phyloP scores from a whole-genome alignment of 1,139 yeast species.

The Torulaspora pretoriensis region DNA sequence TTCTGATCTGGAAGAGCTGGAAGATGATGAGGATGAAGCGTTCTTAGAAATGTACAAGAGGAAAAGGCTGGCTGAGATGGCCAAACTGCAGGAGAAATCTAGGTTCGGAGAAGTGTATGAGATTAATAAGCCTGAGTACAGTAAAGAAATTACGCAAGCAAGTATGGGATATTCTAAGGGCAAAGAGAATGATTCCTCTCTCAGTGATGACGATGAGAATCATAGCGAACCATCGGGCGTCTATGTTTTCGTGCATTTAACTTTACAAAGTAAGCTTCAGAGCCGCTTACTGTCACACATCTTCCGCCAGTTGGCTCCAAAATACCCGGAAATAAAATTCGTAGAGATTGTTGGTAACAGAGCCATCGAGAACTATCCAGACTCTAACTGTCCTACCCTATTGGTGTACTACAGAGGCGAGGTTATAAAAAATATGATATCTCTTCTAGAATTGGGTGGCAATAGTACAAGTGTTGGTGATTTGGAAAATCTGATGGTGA shows the following conservation, averaged over 20 bases:
- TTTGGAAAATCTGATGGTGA: slow-evolving; percentile 65
- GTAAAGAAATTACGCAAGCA: slow-evolving; percentile 77
- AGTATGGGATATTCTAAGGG: slow-evolving; percentile 39
- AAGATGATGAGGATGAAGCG: slow-evolving; percentile 76
- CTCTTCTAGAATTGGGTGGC: slow-evolving; percentile 80
- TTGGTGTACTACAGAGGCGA: slow-evolving; percentile 72
- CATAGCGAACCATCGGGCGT: slow-evolving; percentile 28
- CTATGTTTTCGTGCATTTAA: slow-evolving; percentile 73
- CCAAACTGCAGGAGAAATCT: slow-evolving; percentile 53
- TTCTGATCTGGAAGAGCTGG: slow-evolving; percentile 75
- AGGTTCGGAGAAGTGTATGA: slow-evolving; percentile 75
- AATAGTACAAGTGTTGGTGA: slow-evolving; percentile 65
- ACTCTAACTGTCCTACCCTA: slow-evolving; percentile 83
- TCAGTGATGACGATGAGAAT: slow-evolving; percentile 9
- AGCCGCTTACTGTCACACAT: slow-evolving; percentile 63
- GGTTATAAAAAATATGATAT: slow-evolving; percentile 72
- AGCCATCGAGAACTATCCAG: slow-evolving; percentile 90
- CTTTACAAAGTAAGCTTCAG: slow-evolving; percentile 66
- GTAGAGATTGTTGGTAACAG: slow-evolving; percentile 86
- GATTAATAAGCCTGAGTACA: slow-evolving; percentile 82
- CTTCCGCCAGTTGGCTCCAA: slow-evolving; percentile 49
- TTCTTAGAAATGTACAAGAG: slow-evolving; percentile 69
- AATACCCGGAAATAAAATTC: slow-evolving; percentile 77
- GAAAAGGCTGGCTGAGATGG: slow-evolving; percentile 70
- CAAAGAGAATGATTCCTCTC: slow-evolving; percentile 7